Evolutionary conservation across 2,329 filamentous ascomycete genomes (phyloP), one percentile per base, ranked within the genome.

Genomic region (Sclerotinia trifoliorum): DNA sequence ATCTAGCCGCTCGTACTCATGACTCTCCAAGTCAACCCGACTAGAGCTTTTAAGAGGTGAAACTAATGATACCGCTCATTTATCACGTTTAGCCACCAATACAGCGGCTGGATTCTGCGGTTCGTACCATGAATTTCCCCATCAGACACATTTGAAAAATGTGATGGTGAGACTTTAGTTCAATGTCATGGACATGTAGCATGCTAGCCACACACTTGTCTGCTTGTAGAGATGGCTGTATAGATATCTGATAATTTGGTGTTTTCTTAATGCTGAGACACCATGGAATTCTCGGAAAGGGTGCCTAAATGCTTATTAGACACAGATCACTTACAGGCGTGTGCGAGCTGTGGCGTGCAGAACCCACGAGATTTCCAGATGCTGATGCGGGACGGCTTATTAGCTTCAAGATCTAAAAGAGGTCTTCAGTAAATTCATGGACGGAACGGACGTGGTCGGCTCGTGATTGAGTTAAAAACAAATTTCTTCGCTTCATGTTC

Each of bases 341-440:
- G 11, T 39, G 26, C 24, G 44, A 48, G 35, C n/a, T 26, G 42
- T 57, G 63, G 63, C 52, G 11, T 26, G 29, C 42, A 49, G 42
- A 42, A 66, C 49, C 19, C 52, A 58, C 42, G 52, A 66, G 42
- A 35, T 21, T 66, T 19, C 42, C 7, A 35, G 42, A 29, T 58
- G 8, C 15, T 24, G 26, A 32, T 32, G 32, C 49, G 26, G 62
- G 49, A 65, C 32, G 49, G 24, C 24, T 35, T 46, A 11, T 39
- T 29, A 56, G 13, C 5, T 35, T 57, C 19, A 48, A 48, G 21
- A 21, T 46, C 11, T 7, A 61, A 26, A 19, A 21, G 42, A 56
- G 62, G 44, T 56, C 54, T 6, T 65, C 21, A 19, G 24, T 1
- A 29, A 42, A 55, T 35, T 32, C 3, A 65, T 24, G 13, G 13